Evolutionary conservation across 1,139 yeast genomes (phyloP), one percentile per base, ranked within the genome.

Genomic region (Keqinozyma sinolaborantium): DNA sequence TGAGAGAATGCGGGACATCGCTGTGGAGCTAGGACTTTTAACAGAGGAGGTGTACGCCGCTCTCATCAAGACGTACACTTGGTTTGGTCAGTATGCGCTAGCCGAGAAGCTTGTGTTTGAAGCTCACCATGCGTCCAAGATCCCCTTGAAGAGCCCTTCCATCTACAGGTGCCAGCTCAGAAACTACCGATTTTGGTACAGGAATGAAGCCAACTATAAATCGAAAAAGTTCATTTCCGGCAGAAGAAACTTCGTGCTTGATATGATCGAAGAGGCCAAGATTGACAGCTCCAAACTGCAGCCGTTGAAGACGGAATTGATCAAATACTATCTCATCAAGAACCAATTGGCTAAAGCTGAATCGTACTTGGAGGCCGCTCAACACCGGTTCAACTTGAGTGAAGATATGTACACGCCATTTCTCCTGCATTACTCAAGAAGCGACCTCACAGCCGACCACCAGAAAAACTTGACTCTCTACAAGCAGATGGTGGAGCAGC

Each of bases 401-500:
- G 69, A 62, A 33, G 31, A 36, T 10, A 59, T 58, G 30, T 63
- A 47, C 35, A 33, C 51, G 6, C 70, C 71, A 3, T 51, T 64
- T 23, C 44, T 65, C 30, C 45, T 46, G 24, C 45, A 41, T 39
- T 53, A 48, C 45, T 48, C 47, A 11, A 38, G 31, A 31, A 50
- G 28, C 19, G 52, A 34, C 42, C 57, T 50, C 34, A 56, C 50
- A 44, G 60, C 48, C 25, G 48, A 48, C 10, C 60, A 44, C 42
- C 58, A 60, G 16, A 50, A 43, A 34, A 52, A 61, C 5, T 47
- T 65, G 35, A 47, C 53, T 9, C 21, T 70, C 2, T 76, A 71
- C 45, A 54, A 64, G 26, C 54, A 58, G 28, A 64, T 74, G 70
- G 63, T 61, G 3, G 50, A 52, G 3, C 44, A 47, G 6, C 52